Base-by-base conservation (phyloP, 2,329 filamentous ascomycete genomes). In the Dothiorella sarmentorum region DNA sequence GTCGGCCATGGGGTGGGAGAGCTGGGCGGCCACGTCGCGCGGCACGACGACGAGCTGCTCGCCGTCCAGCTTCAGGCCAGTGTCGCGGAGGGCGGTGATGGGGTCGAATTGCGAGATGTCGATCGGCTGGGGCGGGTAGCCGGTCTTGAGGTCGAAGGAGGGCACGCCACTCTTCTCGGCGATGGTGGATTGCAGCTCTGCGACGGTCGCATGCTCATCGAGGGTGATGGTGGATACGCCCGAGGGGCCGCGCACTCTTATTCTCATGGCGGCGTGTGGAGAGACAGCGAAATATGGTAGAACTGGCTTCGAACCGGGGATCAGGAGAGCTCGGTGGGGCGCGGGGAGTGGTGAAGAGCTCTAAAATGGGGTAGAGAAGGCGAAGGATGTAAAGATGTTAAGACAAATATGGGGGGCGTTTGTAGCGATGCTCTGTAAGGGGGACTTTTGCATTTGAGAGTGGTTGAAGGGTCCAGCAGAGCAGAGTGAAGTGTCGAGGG, bases 121-220 rank as follows among this genome's bases (percentile, higher is more conserved):
- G 15, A 97, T 80, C 0, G 84, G 78, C 68, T 87, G 85, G 22
- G 90, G 86, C 0, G 93, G 93, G 66, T 89, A 96, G 33, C 91
- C 91, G 74, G 88, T 90, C 78, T 94, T 96, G 62, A 96, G 77
- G 42, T 88, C 83, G 68, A 93, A 91, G 13, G 79, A 78, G 6
- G 78, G 67, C 15, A 93, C 78, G 4, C 82, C 82, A 1, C 89
- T 90, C 67, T 84, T 83, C 51, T 82, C 75, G 53, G 79, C 80
- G 66, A 92, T 85, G 51, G 82, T 77, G 3, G 79, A 69, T 45
- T 86, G 76, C 1, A 92, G 78, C 56, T 85, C 79, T 47, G 75
- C 76, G 44, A 90, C 80, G 3, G 84, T 88, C 55, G 89, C 87
- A 61, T 82, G 76, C 57, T 91, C 86, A 33, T 85, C 78, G 26